phyloP scores from a whole-genome alignment of 495 filamentous ascomycete species.

The Penicillium riverlandense region DNA sequence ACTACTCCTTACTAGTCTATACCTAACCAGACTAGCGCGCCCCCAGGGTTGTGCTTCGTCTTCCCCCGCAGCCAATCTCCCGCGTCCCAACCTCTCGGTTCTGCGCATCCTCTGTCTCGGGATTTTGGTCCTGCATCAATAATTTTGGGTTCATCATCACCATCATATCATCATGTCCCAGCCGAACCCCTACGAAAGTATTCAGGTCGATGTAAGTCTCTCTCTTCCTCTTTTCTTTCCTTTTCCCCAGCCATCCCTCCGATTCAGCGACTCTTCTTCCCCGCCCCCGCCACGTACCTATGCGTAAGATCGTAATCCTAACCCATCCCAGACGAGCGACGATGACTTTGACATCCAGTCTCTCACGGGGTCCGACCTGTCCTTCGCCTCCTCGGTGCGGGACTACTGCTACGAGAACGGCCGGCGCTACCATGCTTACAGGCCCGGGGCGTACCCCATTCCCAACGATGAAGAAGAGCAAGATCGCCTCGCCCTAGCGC shows the following conservation, averaged over 20 bases:
- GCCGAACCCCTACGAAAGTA: constrained; percentile 27
- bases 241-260: not conserved
- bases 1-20: too few relatives aligned
- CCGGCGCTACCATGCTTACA: constrained; percentile 55
- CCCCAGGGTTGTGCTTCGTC: too few relatives aligned
- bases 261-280: not conserved
- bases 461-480: constrained; percentile 56
- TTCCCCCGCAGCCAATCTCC: too few relatives aligned
- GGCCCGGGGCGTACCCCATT: constrained; percentile 47
- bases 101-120: constrained; percentile 11
- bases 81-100: not conserved
- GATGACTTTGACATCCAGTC: constrained; percentile 34
- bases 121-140: constrained; percentile 2
- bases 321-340: constrained; percentile 28
- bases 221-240: constrained; percentile 1
- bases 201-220: constrained; percentile 31
- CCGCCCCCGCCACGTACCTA: not conserved
- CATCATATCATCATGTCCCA: constrained; percentile 19
- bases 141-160: not conserved
- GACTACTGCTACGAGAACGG: constrained; percentile 52
- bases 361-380: constrained; percentile 32
- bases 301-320: not conserved
- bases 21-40: too few relatives aligned
- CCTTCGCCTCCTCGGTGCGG: constrained; percentile 38
- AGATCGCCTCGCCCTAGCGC: constrained; percentile 62